Evolutionary conservation across 495 filamentous ascomycete species (phyloP), one percentile per base, ranked within the genome.

Genomic region (Talaromyces wortmannii): DNA sequence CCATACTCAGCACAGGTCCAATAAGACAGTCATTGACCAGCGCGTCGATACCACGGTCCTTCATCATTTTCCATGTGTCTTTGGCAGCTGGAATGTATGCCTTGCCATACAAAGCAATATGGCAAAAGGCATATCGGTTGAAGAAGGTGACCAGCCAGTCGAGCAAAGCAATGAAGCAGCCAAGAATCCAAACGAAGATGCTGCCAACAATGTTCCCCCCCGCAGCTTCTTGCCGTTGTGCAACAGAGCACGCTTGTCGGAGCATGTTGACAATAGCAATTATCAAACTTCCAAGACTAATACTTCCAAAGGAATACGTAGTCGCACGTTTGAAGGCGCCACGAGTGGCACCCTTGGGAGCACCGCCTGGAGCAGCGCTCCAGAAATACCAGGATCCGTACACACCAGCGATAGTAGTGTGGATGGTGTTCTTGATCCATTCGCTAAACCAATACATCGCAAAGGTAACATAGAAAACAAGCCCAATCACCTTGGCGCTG

Each of bases 371-470:
- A 45, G 87, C 87, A 15, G 79, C 72, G 33, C 76, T 71, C 59
- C 77, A 85, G 74, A 96, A 96, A 71, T 95, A 97, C 92, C 92
- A 96, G 2, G 87, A 87, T 0, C 90, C 92, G 58, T 95, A 96
- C 11, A 96, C 86, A 10, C 92, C 90, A 0, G 88, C 87, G 62
- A 96, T 86, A 17, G 86, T 90, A 31, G 84, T 86, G 67, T 97
- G 91, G 36, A 96, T 87, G 13, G 86, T 89, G 67, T 96, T 96
- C 72, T 96, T 96, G 55, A 96, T 65, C 80, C 87, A 90, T 64
- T 96, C 91, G 23, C 85, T 87, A 59, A 96, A 83, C 92, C 91
- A 97, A 70, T 95, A 95, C 62, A 79, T 83, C 23, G 91, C 89
- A 62, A 96, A 96, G 0, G 90, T 95, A 51, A 90, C 80, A 69